These are phyloP conservation scores for Trichoderma semiorbis DNA, from an alignment of 2,329 filamentous ascomycete genomes.

Conservation along the genomic window DNA sequence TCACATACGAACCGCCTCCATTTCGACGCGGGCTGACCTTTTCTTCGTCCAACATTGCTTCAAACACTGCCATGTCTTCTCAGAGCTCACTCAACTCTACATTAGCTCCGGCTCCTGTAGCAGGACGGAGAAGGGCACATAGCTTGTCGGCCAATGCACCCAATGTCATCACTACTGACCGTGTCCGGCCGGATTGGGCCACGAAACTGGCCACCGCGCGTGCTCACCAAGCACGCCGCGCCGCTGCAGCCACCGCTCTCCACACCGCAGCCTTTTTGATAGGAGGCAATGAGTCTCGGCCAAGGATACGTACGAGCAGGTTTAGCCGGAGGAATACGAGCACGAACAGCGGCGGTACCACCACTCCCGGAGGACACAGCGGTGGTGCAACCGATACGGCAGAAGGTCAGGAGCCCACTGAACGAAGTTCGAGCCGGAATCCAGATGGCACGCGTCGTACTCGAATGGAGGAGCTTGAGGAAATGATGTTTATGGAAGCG, in stretches of 20 bases:
- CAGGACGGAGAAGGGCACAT: constrained; percentile 48
- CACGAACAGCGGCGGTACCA: constrained; percentile 33
- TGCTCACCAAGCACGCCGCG: constrained; percentile 77
- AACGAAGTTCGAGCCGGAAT: constrained; percentile 24
- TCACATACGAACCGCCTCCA: constrained; percentile 87
- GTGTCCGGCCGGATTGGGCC: constrained; percentile 89
- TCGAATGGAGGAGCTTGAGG: constrained; percentile 84
- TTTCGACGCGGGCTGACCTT: constrained; percentile 83
- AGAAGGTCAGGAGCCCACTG: constrained; percentile 27
- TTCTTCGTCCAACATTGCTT: constrained; percentile 40
- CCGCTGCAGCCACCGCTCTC: constrained; percentile 87
- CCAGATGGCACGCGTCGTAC: constrained; percentile 34
- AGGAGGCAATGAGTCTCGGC: constrained; percentile 56
- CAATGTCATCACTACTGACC: constrained; percentile 87
- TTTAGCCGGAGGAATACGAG: constrained; percentile 56
- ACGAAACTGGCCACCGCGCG: constrained; percentile 82
- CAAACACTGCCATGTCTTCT: constrained; percentile 75
- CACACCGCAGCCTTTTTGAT: constrained; percentile 95
- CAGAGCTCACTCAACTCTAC: constrained; percentile 71
- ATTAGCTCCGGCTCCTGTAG: constrained; percentile 39
- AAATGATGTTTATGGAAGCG: constrained; percentile 98
- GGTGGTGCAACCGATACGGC: constrained; percentile 17
- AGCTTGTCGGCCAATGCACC: constrained; percentile 77
- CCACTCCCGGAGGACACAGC: constrained; percentile 27
- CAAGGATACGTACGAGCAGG: constrained; percentile 44